Evolutionary conservation across 192 early-diverging fungal genomes (phyloP).

Genomic region (Rhizophlyctis rosea): DNA sequence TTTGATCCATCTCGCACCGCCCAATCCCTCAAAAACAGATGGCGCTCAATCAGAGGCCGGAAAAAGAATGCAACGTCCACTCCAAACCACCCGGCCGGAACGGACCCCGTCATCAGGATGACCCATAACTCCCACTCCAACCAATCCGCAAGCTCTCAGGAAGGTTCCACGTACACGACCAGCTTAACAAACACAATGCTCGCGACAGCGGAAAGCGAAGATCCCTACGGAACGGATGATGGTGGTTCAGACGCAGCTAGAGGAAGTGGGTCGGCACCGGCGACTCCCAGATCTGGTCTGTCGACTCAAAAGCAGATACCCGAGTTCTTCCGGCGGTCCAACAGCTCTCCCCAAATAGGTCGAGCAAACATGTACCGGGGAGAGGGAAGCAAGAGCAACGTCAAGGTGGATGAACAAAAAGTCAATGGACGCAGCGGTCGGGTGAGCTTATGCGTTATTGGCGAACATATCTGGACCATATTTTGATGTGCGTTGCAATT

Average conservation of each 20-base stretch:
- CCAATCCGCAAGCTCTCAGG: slow-evolving; percentile 9
- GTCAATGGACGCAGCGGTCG: no score
- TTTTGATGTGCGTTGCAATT: neutral
- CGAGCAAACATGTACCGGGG: neutral
- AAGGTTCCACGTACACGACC: neutral
- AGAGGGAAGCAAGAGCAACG: neutral
- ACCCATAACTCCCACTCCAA: neutral
- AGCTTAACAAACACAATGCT: neutral
- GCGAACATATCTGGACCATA: neutral
- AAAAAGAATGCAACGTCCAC: neutral
- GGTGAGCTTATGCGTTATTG: neutral
- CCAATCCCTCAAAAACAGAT: slow-evolving; percentile 9
- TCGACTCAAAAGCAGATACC: neutral
- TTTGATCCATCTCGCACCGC: slow-evolving; percentile 1
- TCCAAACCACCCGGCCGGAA: neutral
- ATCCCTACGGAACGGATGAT: no score
- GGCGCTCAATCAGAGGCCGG: neutral
- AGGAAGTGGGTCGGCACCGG: neutral
- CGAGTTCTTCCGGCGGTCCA: neutral
- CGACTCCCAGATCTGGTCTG: neutral
- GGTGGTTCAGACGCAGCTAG: neutral
- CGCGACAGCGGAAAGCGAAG: neutral
- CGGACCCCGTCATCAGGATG: neutral
- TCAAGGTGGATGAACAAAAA: neutral
- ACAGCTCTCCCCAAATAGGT: neutral